Conservation (phyloP, 1,284 basidiomycete species). For the Rhodotorula sp. region DNA sequence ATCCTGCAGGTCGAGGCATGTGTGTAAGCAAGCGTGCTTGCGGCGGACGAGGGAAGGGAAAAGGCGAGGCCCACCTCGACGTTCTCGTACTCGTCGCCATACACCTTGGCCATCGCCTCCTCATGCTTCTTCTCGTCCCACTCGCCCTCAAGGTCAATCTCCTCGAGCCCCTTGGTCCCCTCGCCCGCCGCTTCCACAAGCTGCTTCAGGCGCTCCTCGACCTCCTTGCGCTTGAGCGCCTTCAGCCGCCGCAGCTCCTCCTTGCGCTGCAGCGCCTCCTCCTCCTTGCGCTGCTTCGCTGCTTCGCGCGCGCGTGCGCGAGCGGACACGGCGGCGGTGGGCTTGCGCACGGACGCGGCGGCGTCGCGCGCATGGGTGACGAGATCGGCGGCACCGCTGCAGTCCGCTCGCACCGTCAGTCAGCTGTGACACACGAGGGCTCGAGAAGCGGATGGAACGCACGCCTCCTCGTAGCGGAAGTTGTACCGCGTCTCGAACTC, state of each 20-base stretch:
- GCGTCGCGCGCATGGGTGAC: constrained; percentile 74
- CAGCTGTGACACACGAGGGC: background rate
- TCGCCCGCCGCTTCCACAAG: constrained; percentile 67
- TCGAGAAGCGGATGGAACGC: constrained; percentile 50
- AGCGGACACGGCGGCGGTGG: constrained; percentile 49
- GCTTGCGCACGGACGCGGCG: constrained; percentile 46
- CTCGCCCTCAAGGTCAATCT: constrained; percentile 57
- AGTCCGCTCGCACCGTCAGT: no score
- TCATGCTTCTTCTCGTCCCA: constrained; percentile 82
- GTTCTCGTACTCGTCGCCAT: constrained; percentile 61
- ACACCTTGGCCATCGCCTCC: constrained; percentile 71
- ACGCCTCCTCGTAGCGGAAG: constrained; percentile 92
- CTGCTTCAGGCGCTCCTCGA: constrained; percentile 70
- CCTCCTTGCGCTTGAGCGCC: constrained; percentile 78
- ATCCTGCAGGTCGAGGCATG: constrained; percentile 52
- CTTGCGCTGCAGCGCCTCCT: constrained; percentile 69
- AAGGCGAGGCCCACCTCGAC: constrained; percentile 46
- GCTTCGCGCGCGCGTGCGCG: constrained; percentile 79
- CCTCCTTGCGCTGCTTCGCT: constrained; percentile 73
- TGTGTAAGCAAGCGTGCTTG: background rate
- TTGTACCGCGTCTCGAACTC: constrained; percentile 83
- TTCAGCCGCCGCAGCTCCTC: constrained; percentile 81
- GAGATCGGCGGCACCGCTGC: constrained; percentile 71
- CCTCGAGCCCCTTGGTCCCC: constrained; percentile 35
- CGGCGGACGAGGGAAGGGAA: no score